These are phyloP conservation scores for Sporothrix phasma DNA, from an alignment of 2,329 filamentous ascomycete genomes.

Conservation along the genomic window DNA sequence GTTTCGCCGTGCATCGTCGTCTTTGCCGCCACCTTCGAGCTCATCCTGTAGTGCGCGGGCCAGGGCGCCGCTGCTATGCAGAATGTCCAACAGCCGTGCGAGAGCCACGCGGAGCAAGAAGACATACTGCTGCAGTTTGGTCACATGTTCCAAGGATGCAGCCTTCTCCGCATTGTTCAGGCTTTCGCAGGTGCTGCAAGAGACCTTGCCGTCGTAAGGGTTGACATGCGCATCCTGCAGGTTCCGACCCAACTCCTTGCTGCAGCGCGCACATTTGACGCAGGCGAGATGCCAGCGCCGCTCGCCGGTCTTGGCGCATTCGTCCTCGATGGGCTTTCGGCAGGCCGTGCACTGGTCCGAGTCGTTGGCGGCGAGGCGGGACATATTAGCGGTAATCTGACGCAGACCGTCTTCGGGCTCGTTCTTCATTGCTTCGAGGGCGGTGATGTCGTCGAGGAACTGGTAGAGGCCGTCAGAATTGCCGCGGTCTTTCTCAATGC, in stretches of 20 bases:
- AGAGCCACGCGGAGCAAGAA: conserved; percentile 87
- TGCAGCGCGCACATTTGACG: conserved; percentile 60
- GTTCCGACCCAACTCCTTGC: conserved; percentile 55
- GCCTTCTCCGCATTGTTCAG: conserved; percentile 40
- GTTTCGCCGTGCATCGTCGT: conserved; percentile 50
- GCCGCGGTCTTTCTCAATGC: conserved; percentile 74
- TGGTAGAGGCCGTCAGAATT: conserved; percentile 65
- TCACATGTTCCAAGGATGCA: conserved; percentile 58
- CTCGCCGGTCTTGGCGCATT: conserved; percentile 68
- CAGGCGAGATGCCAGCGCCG: conserved; percentile 78
- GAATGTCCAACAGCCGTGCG: conserved; percentile 75
- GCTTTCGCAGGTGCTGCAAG: conserved; percentile 58
- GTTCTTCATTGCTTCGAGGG: conserved; percentile 67
- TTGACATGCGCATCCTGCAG: conserved; percentile 64
- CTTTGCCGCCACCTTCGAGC: not conserved
- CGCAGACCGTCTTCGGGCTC: conserved; percentile 45
- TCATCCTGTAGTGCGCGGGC: conserved; percentile 37
- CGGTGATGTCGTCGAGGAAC: conserved; percentile 74
- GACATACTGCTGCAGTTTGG: conserved; percentile 86
- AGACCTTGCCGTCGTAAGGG: conserved; percentile 55
- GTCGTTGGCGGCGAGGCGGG: conserved; percentile 59
- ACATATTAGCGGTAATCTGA: conserved; percentile 55
- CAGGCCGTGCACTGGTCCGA: conserved; percentile 80
- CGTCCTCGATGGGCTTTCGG: conserved; percentile 84
- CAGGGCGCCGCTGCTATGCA: conserved; percentile 72